Evolutionary conservation across 129 eudicot species (phyloP), one percentile per base, ranked within the genome.

Genomic region (Kitagawia praeruptora): DNA sequence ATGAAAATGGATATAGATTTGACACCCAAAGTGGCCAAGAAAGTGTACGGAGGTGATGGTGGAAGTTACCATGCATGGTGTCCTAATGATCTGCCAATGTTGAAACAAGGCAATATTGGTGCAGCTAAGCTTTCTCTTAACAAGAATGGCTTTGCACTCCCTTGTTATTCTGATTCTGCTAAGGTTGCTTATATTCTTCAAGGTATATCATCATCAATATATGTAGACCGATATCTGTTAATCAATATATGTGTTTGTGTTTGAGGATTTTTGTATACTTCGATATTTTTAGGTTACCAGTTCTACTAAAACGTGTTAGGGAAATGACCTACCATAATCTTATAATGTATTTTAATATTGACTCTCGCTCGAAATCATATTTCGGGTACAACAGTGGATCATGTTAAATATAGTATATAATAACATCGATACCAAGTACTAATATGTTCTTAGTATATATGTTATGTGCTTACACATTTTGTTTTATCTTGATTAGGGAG

Each of bases 401-500:
- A 34, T 34, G 37, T 34, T 34, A 42, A 42, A 6, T 42, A 1
- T 6, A 42, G 9, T 42, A 6, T 42, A 42, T 42, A 7, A 7
- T 42, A 42, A 42, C 10, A 7, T 42, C 54, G 54, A 49, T 49
- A 49, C 21, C 19, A 15, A 49, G 54, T 49, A n/a, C n/a, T n/a
- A 49, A 6, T 42, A 6, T 42, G 46, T 40, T 42, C 10, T 8
- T 42, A 42, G 9, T 42, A 42, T 6, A 1, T 15, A 49, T 56
- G 66, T 21, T 56, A 56, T 56, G 28, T 23, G 66, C 28, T 56
- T 5, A 56, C 28, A 5, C 23, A 58, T 5, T 51, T 58, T n/a
- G 8, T 58, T 58, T 58, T 6, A n/a, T 6, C 69, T 28, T 66
- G 3, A 31, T 56, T 45, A 85, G 88, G 88, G 13, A 42, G 78